These are phyloP conservation scores for Solanum appendiculatum DNA, from an alignment of 257 asterid genomes.

Conservation along the genomic window DNA sequence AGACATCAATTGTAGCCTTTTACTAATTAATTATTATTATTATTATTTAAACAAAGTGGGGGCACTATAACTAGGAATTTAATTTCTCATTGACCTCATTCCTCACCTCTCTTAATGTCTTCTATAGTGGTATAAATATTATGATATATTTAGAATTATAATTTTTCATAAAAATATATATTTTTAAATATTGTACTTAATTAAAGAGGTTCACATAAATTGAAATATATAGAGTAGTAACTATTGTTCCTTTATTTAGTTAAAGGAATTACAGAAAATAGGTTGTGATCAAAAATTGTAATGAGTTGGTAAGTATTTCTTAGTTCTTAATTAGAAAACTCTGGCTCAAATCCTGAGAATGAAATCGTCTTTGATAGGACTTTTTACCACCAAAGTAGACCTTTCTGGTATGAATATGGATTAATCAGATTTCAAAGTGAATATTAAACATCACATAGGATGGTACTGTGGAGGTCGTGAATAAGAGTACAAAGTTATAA, in stretches of 20 bases:
- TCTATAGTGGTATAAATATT: too few relatives aligned
- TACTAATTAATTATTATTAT: not conserved
- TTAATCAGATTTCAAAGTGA: too few relatives aligned
- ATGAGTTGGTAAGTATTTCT: not conserved
- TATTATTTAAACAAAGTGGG: not conserved
- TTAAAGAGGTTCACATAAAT: not conserved
- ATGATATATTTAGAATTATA: not conserved
- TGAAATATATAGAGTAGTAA: not conserved
- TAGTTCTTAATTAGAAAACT: not conserved
- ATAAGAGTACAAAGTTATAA: not conserved
- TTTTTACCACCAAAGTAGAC: not conserved
- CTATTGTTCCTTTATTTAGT: not conserved
- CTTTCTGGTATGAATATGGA: not conserved
- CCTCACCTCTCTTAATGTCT: not conserved
- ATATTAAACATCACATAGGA: too few relatives aligned
- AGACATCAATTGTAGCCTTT: slow-evolving; percentile 4
- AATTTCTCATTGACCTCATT: slow-evolving; percentile 15
- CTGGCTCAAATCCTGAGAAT: not conserved
- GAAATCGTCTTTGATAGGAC: not conserved
- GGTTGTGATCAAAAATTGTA: not conserved
- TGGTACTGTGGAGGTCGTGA: not conserved
- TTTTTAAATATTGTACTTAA: not conserved
- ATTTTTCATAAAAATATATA: too few relatives aligned
- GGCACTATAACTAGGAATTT: not conserved
- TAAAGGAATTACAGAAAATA: not conserved